Conservation (phyloP, 306 rosid species). For the Inga laurina region DNA sequence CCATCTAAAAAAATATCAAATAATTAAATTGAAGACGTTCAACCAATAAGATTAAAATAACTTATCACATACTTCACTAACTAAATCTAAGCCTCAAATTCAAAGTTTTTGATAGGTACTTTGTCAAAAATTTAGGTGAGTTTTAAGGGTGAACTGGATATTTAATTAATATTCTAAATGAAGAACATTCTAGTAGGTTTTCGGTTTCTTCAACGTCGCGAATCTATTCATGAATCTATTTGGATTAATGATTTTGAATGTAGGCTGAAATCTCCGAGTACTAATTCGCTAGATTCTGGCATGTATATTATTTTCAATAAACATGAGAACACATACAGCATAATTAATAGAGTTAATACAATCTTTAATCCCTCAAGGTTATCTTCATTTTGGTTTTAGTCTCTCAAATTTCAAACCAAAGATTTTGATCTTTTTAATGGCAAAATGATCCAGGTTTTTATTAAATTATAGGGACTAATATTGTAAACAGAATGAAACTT, state of each 20-base stretch:
- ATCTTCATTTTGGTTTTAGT: too few relatives aligned
- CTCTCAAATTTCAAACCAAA: too few relatives aligned
- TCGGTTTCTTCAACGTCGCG: neutral
- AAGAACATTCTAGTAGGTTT: neutral
- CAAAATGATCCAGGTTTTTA: too few relatives aligned
- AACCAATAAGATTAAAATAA: neutral
- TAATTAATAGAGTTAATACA: neutral
- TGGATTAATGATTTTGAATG: neutral
- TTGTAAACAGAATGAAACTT: too few relatives aligned
- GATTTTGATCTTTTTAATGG: too few relatives aligned
- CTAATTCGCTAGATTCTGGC: neutral
- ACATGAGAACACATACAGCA: neutral
- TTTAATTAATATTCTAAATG: neutral
- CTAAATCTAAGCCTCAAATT: neutral
- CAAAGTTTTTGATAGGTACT: neutral
- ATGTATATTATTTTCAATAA: neutral
- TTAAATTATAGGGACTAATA: too few relatives aligned
- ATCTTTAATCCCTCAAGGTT: too few relatives aligned
- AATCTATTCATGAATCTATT: neutral
- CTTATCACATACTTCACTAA: neutral
- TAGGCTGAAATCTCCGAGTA: neutral
- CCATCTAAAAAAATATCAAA: neutral
- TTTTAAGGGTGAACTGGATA: neutral
- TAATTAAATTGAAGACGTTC: slow-evolving; percentile 8
- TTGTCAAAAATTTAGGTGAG: neutral